phyloP scores from a whole-genome alignment of 768 basidiomycete species.

The Leccinum disarticulatum region DNA sequence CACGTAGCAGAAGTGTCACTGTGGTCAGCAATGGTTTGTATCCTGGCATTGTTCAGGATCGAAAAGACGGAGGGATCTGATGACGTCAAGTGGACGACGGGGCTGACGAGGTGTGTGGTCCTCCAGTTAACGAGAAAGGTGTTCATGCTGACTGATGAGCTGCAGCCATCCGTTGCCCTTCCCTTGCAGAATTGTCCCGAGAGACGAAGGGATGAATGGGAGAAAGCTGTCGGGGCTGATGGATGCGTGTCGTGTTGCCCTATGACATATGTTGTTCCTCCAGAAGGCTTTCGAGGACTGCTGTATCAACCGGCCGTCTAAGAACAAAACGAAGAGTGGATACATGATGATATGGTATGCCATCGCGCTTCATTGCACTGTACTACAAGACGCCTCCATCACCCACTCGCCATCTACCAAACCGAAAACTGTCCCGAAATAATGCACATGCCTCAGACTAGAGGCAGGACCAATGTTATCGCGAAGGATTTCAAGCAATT shows the following conservation, averaged over 20 bases:
- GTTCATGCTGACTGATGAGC: neutral
- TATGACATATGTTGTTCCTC: neutral
- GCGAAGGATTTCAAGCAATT: neutral
- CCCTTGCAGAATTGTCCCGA: neutral
- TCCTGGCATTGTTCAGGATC: neutral
- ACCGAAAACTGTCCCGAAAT: neutral
- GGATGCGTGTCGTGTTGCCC: neutral
- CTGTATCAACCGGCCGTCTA: too few species aligned
- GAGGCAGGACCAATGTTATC: neutral
- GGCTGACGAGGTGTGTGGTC: neutral
- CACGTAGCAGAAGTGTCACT: neutral
- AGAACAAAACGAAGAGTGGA: too few species aligned
- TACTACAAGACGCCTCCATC: neutral
- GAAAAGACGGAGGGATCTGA: neutral
- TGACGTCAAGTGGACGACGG: neutral
- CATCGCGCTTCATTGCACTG: too few species aligned
- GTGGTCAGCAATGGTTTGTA: neutral
- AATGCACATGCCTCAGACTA: neutral
- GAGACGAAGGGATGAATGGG: neutral
- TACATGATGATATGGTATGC: too few species aligned
- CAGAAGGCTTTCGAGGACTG: neutral
- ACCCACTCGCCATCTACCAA: neutral
- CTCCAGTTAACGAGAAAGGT: neutral
- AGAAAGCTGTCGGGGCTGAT: neutral
- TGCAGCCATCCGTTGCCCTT: neutral